Evolutionary conservation across 306 rosid genomes (phyloP).

Genomic region (Pyrus communis): DNA sequence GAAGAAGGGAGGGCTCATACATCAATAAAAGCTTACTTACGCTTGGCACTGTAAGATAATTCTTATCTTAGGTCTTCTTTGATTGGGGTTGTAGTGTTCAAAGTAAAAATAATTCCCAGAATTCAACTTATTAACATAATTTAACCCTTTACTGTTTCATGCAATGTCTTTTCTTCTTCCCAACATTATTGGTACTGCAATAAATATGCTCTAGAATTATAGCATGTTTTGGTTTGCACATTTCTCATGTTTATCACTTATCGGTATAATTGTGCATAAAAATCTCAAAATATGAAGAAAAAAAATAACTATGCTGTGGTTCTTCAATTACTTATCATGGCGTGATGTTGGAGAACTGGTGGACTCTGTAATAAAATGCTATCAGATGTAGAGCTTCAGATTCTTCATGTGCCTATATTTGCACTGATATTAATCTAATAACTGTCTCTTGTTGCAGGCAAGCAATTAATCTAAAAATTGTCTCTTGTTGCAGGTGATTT

Average conservation of each 20-base stretch:
- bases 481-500: conserved; percentile 42
- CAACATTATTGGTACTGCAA: too few relatives aligned
- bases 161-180: not conserved
- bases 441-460: too few relatives aligned
- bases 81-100: not conserved
- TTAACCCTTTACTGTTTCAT: not conserved
- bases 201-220: not conserved
- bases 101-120: not conserved
- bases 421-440: too few relatives aligned
- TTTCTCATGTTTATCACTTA: not conserved
- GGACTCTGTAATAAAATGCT: not conserved
- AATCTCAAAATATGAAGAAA: not conserved
- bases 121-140: not conserved
- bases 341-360: not conserved
- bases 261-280: not conserved
- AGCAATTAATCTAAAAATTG: not conserved
- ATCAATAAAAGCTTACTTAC: conserved; percentile 84
- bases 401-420: not conserved
- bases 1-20: conserved; percentile 89
- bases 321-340: not conserved
- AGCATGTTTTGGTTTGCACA: not conserved
- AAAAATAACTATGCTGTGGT: not conserved
- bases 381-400: not conserved
- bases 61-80: not conserved
- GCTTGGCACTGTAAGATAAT: conserved; percentile 74